These are phyloP conservation scores for Zasmidium citrigriseum DNA, from an alignment of 2,329 filamentous ascomycete genomes.

Conservation along the genomic window DNA sequence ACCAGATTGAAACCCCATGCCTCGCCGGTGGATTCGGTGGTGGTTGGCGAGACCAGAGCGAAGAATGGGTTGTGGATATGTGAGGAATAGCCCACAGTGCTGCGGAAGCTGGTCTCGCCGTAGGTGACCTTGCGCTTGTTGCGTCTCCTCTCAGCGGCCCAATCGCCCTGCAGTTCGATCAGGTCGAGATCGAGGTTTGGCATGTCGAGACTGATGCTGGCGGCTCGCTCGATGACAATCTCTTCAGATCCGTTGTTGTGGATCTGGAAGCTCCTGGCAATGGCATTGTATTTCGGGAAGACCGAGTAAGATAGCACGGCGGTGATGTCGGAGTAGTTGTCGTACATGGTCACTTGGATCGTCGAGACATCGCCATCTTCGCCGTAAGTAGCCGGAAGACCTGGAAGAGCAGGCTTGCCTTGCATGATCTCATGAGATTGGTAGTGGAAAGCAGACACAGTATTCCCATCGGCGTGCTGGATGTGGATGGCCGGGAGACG, in stretches of 20 bases:
- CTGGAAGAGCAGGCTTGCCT: slow-evolving; percentile 59
- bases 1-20: slow-evolving; percentile 67
- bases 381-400: slow-evolving; percentile 63
- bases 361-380: slow-evolving; percentile 58
- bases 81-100: slow-evolving; percentile 62
- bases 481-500: slow-evolving; percentile 63
- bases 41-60: slow-evolving; percentile 55
- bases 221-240: slow-evolving; percentile 43
- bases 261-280: slow-evolving; percentile 62
- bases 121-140: slow-evolving; percentile 58
- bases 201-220: slow-evolving; percentile 63
- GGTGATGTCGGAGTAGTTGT: slow-evolving; percentile 59
- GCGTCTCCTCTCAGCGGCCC: slow-evolving; percentile 53
- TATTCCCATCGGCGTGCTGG: slow-evolving; percentile 59
- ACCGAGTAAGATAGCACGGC: slow-evolving; percentile 65
- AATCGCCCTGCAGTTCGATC: slow-evolving; percentile 64
- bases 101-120: slow-evolving; percentile 59
- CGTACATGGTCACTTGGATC: slow-evolving; percentile 58
- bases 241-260: slow-evolving; percentile 58
- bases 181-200: slow-evolving; percentile 63
- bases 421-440: slow-evolving; percentile 56
- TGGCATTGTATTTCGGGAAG: slow-evolving; percentile 62
- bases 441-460: slow-evolving; percentile 61
- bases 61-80: slow-evolving; percentile 68
- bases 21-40: slow-evolving; percentile 62